Base-by-base conservation (phyloP, 169 alveolate species). In the Amoebophrya sp. region DNA sequence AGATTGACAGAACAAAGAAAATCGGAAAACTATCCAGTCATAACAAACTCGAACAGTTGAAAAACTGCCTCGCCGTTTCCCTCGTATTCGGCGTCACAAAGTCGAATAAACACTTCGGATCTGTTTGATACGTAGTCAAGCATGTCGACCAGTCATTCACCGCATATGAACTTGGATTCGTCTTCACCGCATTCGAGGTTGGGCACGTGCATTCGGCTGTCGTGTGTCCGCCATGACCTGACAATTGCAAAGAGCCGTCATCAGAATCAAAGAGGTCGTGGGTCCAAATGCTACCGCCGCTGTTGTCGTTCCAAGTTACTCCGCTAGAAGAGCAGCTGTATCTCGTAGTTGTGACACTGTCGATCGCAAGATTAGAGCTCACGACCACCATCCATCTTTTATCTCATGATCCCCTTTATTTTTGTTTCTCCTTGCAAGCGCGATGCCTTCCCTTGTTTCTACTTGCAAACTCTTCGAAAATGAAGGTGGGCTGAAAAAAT, bases 261-360 rank as follows among this genome's bases (percentile, higher is more conserved):
- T 65, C 83, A 10, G 83, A 6, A 26, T 65, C 83, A 26, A 65
- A 65, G 2, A 65, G 83, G 83, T 65, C 83, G 83, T 65, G 83
- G 39, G 83, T 65, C 83, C 83, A 65, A 18, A 65, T 65, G 83
- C 83, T 65, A 26, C 83, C 83, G 18, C 83, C 83, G 36, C 36
- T 12, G 36, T 6, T 6, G 26, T 65, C 33, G 83, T 65, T 65
- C 83, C 83, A 65, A 36, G 83, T 12, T 6, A 65, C 83, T 1
- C 83, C n/a, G 33, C 83, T 36, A 26, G 36, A 6, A 36, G 36
- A 12, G 26, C 83, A 6, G 83, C 38, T 6, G 83, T 6, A 65
- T 36, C 83, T 1, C 26, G 83, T 65, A 6, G 83, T 65, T 65
- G 83, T 65, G 39, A 65, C 83, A 0, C 38, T 26, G 33, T 65